Percentiles rank a stretch among this genome's conserved stretches.
Conservation (phyloP, 2,329 filamentous ascomycete species). For the Clonostachys solani region DNA sequence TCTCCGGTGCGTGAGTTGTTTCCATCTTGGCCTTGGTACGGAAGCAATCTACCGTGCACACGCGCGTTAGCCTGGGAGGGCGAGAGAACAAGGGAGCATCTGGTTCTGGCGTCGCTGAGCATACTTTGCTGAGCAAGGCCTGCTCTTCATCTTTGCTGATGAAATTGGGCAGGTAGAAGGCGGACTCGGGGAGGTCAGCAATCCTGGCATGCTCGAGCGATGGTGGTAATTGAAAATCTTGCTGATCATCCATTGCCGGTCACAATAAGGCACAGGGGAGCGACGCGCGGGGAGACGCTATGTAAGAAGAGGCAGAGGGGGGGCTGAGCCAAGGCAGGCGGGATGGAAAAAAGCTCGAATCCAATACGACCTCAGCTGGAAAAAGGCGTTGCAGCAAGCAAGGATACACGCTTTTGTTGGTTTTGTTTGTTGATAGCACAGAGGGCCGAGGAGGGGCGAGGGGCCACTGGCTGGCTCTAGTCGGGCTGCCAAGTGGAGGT, state of each 20-base stretch:
- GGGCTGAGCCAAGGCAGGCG: too few species aligned
- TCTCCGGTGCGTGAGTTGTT: slow-evolving; percentile 79
- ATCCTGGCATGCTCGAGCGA: slow-evolving; percentile 50
- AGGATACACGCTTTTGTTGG: too few species aligned
- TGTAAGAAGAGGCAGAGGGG: too few species aligned
- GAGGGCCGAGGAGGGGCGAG: too few species aligned
- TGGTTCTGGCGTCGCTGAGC: slow-evolving; percentile 1
- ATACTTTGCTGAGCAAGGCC: slow-evolving; percentile 66
- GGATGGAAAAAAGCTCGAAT: too few species aligned
- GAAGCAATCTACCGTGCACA: slow-evolving; percentile 42
- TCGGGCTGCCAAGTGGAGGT: too few species aligned
- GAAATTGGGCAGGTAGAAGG: slow-evolving; percentile 86
- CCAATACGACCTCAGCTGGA: too few species aligned
- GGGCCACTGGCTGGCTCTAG: too few species aligned
- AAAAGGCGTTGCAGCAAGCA: too few species aligned
- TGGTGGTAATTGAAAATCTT: slow-evolving; percentile 28
- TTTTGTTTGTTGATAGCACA: too few species aligned
- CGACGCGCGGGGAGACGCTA: too few species aligned
- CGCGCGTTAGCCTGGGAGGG: slow-evolving; percentile 2
- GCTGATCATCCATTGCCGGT: background rate
- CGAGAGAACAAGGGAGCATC: background rate
- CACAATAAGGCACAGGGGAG: too few species aligned
- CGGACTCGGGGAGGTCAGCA: slow-evolving; percentile 51
- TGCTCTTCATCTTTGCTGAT: slow-evolving; percentile 72
- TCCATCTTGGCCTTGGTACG: slow-evolving; percentile 77